Base-by-base conservation (phyloP, 495 filamentous ascomycete species). In the Penicillium mononematosum region DNA sequence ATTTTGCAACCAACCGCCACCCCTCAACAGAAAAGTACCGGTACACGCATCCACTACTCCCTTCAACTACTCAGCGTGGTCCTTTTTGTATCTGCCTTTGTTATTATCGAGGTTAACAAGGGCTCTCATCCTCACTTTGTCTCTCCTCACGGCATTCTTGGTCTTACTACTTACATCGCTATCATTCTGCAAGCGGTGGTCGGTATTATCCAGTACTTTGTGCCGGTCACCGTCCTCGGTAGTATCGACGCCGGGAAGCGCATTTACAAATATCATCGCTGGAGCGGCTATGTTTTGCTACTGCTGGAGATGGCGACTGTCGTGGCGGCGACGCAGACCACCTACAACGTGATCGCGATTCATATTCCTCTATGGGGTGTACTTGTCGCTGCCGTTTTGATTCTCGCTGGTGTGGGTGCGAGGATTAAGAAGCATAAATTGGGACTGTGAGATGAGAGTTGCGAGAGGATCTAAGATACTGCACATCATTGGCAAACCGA, bases 1-100 rank as follows among this genome's bases (percentile, higher is more conserved):
- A 74, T 96, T 66, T 83, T 97, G 31, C 93, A 98, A 68, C 93
- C 93, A 2, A 97, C 93, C 8, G 80, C 88, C 57, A 90, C 88
- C 0, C 74, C 86, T 3, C 62, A 71, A 11, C 86, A 95, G 64
- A 98, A 96, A 66, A 74, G 75, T 16, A 64, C 78, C 17, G 93
- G 91, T 27, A 88, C 89, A 25, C 79, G 81, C 60, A 71, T 79
- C 41, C 93, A 98, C 72, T 82, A 80, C 46, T 58, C 68, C 12
- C 67, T 96, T 50, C 88, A 93, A 65, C 69, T 81, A 27, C 54
- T 89, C 39, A 86, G 84, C 48, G 65, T 91, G 29, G 58, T 77
- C 17, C 70, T 75, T 42, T 86, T 93, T 58, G 61, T 86, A 38
- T 76, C 83, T 17, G 90, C 87, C 39, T 79, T 94, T 50, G 71